Evolutionary conservation across 2,329 filamentous ascomycete species (phyloP), one percentile per base, ranked within the genome.

Genomic region (Fusarium sublunatum): DNA sequence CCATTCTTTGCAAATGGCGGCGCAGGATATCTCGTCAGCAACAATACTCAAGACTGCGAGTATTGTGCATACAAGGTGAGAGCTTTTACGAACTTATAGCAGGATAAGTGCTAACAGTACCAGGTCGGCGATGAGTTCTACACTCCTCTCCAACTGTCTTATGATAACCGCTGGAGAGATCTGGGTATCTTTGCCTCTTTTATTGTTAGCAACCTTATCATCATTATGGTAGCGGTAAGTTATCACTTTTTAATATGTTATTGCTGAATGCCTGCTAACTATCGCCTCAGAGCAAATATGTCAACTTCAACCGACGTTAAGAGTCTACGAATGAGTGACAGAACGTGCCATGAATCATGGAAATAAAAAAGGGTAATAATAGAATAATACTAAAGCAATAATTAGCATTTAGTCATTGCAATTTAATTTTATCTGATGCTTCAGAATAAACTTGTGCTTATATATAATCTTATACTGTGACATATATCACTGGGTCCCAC

Each of bases 71-170:
- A 87, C 78, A 88, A 84, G 61, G 44, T 51, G 24, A 48, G 45
- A 24, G 19, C 24, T 68, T 73, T 96, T 4, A 80, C 85, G 41
- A 79, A 87, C 68, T 88, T 91, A 0, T 83, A 78, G 45, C 76
- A 81, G 25, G 96, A 92, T 77, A 79, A 89, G 69, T 96, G 95
- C 78, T 96, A 92, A 73, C 90, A 92, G 1, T 95, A 86, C 78
- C 87, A 84, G 61, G 79, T 91, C 11, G 93, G 92, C 28, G 90
- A 96, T 65, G 82, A 96, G 77, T 96, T 94, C 72, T 96, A 91
- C 72, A 72, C 79, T 49, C 82, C 86, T 0, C 82, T 96, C 15
- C 83, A 84, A 3, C 84, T 96, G 70, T 79, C 78, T 3, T 96
- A 89, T 69, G 78, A 79, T 39, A 77, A 91, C 64, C 81, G 92